phyloP scores from a whole-genome alignment of 2,329 filamentous ascomycete species.

The Penicillium decumbens region DNA sequence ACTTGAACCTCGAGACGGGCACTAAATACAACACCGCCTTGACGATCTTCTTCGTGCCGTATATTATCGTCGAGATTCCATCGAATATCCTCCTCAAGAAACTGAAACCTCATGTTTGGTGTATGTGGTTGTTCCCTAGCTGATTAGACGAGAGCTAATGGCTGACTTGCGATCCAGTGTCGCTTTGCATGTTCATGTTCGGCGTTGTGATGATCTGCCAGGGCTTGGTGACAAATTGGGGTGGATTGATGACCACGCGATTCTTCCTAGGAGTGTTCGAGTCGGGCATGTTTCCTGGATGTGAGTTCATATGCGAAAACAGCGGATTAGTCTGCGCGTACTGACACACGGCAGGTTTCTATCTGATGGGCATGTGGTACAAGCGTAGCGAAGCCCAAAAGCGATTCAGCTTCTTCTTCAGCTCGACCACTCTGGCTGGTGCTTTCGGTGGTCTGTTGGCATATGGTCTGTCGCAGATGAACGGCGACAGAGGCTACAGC shows the following conservation, averaged over 20 bases:
- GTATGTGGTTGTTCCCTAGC: constrained; percentile 28
- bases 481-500: constrained; percentile 53
- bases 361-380: constrained; percentile 79
- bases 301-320: constrained; percentile 33
- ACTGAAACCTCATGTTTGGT: constrained; percentile 64
- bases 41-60: constrained; percentile 78
- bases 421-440: constrained; percentile 59
- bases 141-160: not conserved
- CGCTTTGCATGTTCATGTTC: constrained; percentile 78
- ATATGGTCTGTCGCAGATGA: constrained; percentile 57
- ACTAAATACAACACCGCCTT: constrained; percentile 69
- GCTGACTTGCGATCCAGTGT: constrained; percentile 43
- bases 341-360: constrained; percentile 36
- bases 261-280: constrained; percentile 82
- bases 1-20: constrained; percentile 54
- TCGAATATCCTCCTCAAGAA: constrained; percentile 68
- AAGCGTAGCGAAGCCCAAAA: constrained; percentile 81
- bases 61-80: constrained; percentile 62
- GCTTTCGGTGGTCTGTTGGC: constrained; percentile 61
- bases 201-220: constrained; percentile 70
- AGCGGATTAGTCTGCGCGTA: not conserved
- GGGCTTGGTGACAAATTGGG: constrained; percentile 72
- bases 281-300: constrained; percentile 67
- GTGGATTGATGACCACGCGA: constrained; percentile 69
- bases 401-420: constrained; percentile 91